Evolutionary conservation across 192 early-diverging fungal species (phyloP), one percentile per base, ranked within the genome.

Genomic region (Linnemannia elongata): DNA sequence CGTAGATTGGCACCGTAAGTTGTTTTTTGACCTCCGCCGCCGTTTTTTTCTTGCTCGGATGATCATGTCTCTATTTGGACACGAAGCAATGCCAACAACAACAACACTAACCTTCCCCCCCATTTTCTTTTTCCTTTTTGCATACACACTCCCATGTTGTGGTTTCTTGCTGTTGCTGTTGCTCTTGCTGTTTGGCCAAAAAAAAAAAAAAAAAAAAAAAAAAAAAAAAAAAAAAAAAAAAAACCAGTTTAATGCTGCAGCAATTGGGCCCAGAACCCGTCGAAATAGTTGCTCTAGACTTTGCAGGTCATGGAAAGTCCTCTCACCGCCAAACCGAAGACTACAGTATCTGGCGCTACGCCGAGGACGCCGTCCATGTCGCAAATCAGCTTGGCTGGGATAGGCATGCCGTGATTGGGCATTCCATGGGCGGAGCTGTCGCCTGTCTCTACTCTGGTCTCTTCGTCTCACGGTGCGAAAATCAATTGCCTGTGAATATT

Each of bases 351-450:
- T 87, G 85, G 85, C 79, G 85, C 36, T 87, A 87, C 52, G 79
- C 74, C 2, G 85, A 81, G 24, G 85, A 87, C 63, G 45, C 76
- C 7, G 79, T 81, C 33, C 85, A 81, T 36, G 76, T 87, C 41
- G 79, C 74, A 24, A 57, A 77, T 13, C 79, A 75, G 9, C 42
- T 87, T 12, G 85, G 85, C 36, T 87, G 85, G 85, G 22, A 81
- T 13, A 42, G 54, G n/a, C 85, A 87, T 63, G 85, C 79, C 24
- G 49, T 87, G 27, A 74, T 87, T 24, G 85, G 85, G 4, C 85
- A 87, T n/a, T 81, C 79, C 7, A 87, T 87, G 85, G 85, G 85
- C 8, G 85, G 85, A n/a, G 85, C 79, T 47, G 69, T 66, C 22
- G 20, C 79, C 10, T 57, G 79, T 17, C 10, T 81, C 33, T 87